Base-by-base conservation (phyloP, 345 rosid genomes). In the Eucalyptus curtisii region DNA sequence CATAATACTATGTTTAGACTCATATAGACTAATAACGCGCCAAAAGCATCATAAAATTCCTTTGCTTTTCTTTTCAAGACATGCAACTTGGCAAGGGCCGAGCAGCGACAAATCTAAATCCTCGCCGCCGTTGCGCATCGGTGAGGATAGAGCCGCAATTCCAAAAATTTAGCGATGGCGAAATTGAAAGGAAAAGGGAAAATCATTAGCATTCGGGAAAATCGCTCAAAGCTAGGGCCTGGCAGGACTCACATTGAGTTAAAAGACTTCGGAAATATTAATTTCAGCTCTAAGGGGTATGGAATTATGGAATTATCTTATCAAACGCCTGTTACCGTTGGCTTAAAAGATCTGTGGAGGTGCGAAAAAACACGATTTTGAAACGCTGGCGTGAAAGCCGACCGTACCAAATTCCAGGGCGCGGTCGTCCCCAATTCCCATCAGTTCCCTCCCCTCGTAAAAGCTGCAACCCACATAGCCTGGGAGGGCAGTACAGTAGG, bases 81-180 rank as follows among this genome's bases (percentile, higher is more conserved):
- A 2, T 14, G 31, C 0, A 5, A 30, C 71, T n/a, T 61, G 13
- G 66, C 31, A 13, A 59, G 16, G 8, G 16, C 7, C 1, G 25
- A 52, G 57, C 57, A 3, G 1, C 2, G 10, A 52, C 5, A 52
- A 52, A 20, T 52, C 25, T 52, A 52, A 52, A 52, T 2, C 40
- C 79, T 66, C 2, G 4, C 12, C 1, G 12, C 22, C 24, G 0
- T 31, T 1, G 6, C 0, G 13, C 42, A 12, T 12, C 0, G 2
- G 15, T 25, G 16, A 59, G 8, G 76, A 64, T n/a, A n/a, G 33
- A 64, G 10, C 16, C 1, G 40, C 5, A n/a, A 14, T 64, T n/a
- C 11, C 2, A 4, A 68, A 68, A 68, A 20, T 33, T 16, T 4
- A 68, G 80, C 3, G 13, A 68, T 10, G 42, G 44, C 13, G 2